Conservation (phyloP, 208 protist species). For the Balamuthia mandrillaris region DNA sequence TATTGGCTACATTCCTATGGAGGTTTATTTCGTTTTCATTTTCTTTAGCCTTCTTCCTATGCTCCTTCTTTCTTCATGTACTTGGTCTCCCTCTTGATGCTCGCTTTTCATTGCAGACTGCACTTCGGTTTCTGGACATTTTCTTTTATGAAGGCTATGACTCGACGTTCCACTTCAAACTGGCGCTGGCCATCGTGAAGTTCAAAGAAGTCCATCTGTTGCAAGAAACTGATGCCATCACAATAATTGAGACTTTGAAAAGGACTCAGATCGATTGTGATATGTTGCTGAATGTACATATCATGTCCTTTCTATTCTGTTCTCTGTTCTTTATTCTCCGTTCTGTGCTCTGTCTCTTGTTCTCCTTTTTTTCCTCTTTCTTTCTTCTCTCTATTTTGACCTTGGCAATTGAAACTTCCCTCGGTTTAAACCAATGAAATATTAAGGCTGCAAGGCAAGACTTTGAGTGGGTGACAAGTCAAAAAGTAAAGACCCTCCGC, state of each 20-base stretch:
- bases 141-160: constrained; percentile 59
- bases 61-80: background rate
- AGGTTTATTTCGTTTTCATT: constrained; percentile 26
- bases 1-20: constrained; percentile 46
- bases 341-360: too few relatives aligned
- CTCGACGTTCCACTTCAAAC: constrained; percentile 58
- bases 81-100: background rate
- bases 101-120: constrained; percentile 20
- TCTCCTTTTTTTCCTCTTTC: background rate
- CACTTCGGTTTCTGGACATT: constrained; percentile 63
- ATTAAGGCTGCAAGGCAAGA: constrained; percentile 1
- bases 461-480: background rate
- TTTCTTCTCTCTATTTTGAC: background rate
- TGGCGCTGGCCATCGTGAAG: constrained; percentile 49
- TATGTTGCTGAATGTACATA: background rate
- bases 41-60: too few relatives aligned
- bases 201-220: constrained; percentile 51
- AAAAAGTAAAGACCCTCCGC: background rate
- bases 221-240: background rate
- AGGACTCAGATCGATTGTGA: background rate
- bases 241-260: background rate
- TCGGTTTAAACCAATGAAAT: background rate
- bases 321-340: too few relatives aligned
- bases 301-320: too few relatives aligned
- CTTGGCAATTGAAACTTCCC: background rate